A percentile compares a stretch with the other conserved stretches of the same genome.
Evolutionary conservation across 208 protist species (phyloP).

Genomic region (Crithidia acanthocephali): DNA sequence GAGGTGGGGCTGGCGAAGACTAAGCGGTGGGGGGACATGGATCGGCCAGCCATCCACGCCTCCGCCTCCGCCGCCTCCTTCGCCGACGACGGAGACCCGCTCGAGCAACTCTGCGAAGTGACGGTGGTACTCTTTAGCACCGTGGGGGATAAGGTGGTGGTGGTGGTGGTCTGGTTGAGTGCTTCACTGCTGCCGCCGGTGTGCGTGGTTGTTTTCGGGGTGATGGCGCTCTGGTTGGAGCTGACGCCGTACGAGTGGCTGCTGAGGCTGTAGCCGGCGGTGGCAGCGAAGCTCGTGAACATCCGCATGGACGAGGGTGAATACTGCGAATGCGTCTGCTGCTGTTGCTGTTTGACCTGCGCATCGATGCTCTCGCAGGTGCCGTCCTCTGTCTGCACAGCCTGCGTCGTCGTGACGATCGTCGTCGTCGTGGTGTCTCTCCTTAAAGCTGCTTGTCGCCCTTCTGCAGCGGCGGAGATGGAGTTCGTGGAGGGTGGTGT

Average conservation of each 20-base stretch:
- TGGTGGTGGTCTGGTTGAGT: neutral
- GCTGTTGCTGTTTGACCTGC: neutral
- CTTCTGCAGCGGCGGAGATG: neutral
- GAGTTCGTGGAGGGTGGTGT: neutral
- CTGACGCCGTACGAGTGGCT: constrained; percentile 8
- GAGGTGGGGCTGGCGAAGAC: too few relatives aligned
- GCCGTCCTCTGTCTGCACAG: neutral
- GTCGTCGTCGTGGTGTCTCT: neutral
- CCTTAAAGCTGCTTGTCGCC: too few relatives aligned
- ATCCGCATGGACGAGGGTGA: too few relatives aligned
- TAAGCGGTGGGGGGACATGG: too few relatives aligned
- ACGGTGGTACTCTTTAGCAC: neutral
- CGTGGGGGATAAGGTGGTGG: neutral
- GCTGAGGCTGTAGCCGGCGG: neutral
- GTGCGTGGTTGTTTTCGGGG: neutral
- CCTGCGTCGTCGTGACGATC: neutral
- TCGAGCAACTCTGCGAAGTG: neutral
- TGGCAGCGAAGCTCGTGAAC: neutral
- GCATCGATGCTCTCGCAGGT: neutral
- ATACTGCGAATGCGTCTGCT: too few relatives aligned
- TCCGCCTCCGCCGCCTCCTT: neutral
- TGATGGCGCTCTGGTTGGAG: constrained; percentile 6
- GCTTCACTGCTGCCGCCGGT: neutral
- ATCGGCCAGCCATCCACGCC: too few relatives aligned
- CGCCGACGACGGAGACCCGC: neutral